Evolutionary conservation across 2,329 filamentous ascomycete species (phyloP), one percentile per base, ranked within the genome.

Genomic region (Didymella lethalis): DNA sequence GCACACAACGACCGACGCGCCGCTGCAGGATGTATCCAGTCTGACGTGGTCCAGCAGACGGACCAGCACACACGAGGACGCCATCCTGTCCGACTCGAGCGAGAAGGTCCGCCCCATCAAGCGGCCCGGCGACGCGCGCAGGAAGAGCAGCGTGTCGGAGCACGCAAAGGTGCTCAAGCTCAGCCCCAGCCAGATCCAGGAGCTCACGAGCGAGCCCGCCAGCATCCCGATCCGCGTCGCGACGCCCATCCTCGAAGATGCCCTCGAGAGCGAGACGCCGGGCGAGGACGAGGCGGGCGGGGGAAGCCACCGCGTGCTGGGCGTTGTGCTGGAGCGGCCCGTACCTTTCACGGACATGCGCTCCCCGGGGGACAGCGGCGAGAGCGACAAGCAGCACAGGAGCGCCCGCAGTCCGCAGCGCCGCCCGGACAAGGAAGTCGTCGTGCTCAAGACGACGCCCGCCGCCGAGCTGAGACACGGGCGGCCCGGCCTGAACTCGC

Each of bases 101-200:
- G 73, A 74, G 57, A 74, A 64, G 55, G 59, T 64, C 10, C 63
- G 66, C 40, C 71, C 68, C 34, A 76, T 76, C 56, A 74, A 72
- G 58, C 65, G 75, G 18, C 75, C 74, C 20, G 75, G 74, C n/a
- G 74, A 76, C 62, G 67, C 55, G 3, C 62, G 71, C 57, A 64
- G 74, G 56, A 74, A 53, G 64, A 77, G 75, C 66, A 76, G 73
- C 61, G 69, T 74, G 31, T 73, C 72, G 3, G 75, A 75, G 34
- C 72, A 76, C 32, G 72, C 81, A 5, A 79, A 76, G 61, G 70
- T 82, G 3, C 71, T 84, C 57, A 86, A 84, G 65, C 74, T 86
- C 29, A 86, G 84, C 3, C 80, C 82, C 2, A 79, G 79, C 40
- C 80, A 85, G 69, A 82, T 87, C 2, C 79, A 84, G 41, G 83